Evolutionary conservation across 2,329 filamentous ascomycete species (phyloP).

Genomic region (Endothia cerciana): DNA sequence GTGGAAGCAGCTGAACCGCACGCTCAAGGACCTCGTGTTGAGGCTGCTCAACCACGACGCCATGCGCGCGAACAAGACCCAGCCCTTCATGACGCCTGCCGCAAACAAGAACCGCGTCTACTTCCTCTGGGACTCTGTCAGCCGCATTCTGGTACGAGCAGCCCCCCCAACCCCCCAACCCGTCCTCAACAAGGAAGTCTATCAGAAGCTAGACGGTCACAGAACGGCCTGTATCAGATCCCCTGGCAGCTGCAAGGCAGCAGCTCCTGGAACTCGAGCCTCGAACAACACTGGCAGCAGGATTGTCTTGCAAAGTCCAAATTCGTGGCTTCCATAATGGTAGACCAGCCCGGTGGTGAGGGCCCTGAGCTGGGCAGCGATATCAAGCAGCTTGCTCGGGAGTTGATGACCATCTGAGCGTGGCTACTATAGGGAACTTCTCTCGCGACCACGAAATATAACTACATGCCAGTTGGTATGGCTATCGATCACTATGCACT

Average conservation of each 20-base stretch:
- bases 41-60: conserved; percentile 4
- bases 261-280: neutral
- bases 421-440: too few relatives aligned
- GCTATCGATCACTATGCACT: too few relatives aligned
- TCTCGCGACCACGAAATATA: too few relatives aligned
- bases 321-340: conserved; percentile 2
- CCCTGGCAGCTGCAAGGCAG: conserved; percentile 10
- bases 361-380: neutral
- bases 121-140: neutral
- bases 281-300: neutral
- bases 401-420: neutral
- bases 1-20: neutral
- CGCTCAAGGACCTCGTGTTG: neutral
- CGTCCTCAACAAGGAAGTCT: too few relatives aligned
- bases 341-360: neutral
- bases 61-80: conserved; percentile 7
- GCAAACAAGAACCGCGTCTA: neutral
- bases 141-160: conserved; percentile 4
- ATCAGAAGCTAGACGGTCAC: neutral
- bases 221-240: conserved; percentile 3
- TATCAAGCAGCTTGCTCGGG: neutral
- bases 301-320: conserved; percentile 4
- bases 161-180: neutral
- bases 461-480: too few relatives aligned
- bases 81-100: neutral